Percentiles rank a stretch among this genome's conserved stretches.
phyloP scores from a whole-genome alignment of 495 filamentous ascomycete species.

The Rhypophila decipiens region DNA sequence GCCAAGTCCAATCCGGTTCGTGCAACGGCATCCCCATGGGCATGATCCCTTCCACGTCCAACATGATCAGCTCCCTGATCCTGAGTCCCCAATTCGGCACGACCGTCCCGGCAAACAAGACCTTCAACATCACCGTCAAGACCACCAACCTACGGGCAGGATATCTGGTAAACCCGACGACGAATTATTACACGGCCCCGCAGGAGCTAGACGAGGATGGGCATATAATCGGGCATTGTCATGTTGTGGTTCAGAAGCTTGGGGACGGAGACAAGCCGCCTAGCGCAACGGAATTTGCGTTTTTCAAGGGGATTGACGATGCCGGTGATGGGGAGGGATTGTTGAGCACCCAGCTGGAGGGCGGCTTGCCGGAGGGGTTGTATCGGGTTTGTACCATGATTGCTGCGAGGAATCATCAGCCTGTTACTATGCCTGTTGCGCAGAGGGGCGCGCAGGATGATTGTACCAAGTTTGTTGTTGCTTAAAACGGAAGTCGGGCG shows the following conservation, averaged over 20 bases:
- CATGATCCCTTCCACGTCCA: constrained; percentile 46
- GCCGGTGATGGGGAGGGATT: constrained; percentile 10
- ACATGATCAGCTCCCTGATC: constrained; percentile 57
- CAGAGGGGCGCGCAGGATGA: constrained; percentile 23
- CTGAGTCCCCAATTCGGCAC: constrained; percentile 34
- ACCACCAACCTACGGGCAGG: constrained; percentile 49
- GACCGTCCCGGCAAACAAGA: constrained; percentile 32
- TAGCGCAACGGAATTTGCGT: background rate
- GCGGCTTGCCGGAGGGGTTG: constrained; percentile 14
- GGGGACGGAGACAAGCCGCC: constrained; percentile 27
- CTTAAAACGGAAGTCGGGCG: no score
- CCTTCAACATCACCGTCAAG: constrained; percentile 49
- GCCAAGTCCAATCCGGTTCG: constrained; percentile 41
- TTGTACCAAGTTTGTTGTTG: constrained; percentile 20
- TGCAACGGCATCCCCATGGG: constrained; percentile 56
- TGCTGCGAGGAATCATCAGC: constrained; percentile 19
- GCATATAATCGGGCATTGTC: constrained; percentile 51
- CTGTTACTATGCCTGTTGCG: constrained; percentile 22
- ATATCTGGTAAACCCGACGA: constrained; percentile 46
- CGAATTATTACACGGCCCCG: constrained; percentile 53
- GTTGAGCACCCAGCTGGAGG: constrained; percentile 11
- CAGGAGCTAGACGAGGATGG: constrained; percentile 40
- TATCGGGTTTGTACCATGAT: constrained; percentile 21
- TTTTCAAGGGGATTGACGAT: background rate
- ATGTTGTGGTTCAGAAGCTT: constrained; percentile 52